Conservation (phyloP, 2,329 filamentous ascomycete genomes). For the Phaeosphaeria sp. region DNA sequence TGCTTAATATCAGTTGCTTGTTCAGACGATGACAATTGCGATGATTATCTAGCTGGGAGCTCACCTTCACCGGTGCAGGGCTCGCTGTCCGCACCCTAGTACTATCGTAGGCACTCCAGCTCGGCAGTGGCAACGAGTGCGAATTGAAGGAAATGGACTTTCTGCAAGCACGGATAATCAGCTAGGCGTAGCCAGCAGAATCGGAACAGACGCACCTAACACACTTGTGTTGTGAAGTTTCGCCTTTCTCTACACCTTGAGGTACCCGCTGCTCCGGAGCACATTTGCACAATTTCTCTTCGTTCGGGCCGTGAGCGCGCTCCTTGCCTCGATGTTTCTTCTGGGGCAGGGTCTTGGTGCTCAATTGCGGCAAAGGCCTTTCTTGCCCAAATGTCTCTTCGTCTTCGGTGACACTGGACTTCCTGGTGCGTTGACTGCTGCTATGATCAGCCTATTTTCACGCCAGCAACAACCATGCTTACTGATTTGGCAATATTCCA, state of each 20-base stretch:
- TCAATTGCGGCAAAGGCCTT: neutral
- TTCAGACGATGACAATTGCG: neutral
- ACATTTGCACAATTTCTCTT: neutral
- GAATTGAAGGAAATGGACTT: neutral
- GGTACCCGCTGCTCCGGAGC: neutral
- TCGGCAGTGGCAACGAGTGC: neutral
- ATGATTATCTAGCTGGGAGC: neutral
- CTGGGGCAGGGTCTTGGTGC: neutral
- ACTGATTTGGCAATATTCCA: neutral
- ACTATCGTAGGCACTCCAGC: neutral
- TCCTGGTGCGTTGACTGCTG: neutral
- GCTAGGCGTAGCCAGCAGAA: neutral
- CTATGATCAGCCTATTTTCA: neutral
- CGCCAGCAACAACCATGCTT: neutral
- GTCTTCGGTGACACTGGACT: neutral
- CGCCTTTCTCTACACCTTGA: neutral
- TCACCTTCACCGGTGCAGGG: neutral
- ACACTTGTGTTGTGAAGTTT: neutral
- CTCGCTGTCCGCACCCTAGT: neutral
- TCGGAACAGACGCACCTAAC: neutral
- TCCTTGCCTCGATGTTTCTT: neutral
- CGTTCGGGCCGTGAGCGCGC: neutral
- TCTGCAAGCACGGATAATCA: neutral
- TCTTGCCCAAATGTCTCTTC: neutral
- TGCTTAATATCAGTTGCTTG: neutral